Evolutionary conservation across 495 filamentous ascomycete genomes (phyloP), one percentile per base, ranked within the genome.

Genomic region (Recurvomyces mirabilis): DNA sequence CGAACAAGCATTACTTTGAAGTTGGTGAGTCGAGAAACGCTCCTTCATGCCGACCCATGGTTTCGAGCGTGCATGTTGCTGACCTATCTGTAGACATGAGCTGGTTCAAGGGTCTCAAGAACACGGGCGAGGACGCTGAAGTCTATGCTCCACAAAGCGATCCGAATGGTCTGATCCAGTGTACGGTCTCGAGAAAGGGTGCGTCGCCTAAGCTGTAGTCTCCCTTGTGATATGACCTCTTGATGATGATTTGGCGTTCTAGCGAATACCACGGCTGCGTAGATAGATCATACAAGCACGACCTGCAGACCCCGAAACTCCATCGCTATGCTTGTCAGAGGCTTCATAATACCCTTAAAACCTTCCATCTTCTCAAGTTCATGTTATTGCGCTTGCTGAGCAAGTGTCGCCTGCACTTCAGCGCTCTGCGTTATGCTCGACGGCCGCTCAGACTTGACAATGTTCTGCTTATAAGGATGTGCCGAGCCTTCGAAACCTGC

Each of bases 1-100:
- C 91, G 17, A 98, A 98, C 67, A 95, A 94, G 68, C 91, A 98
- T 63, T 98, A 94, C 67, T 98, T 95, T 59, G 91, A 95, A 64
- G 81, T 95, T 67, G 82, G 87, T 94, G 70, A 67, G 81, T 71
- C n/a, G n/a, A n/a, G n/a, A n/a, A n/a, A n/a, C n/a, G n/a, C n/a
- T n/a, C n/a, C n/a, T n/a, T n/a, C n/a, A n/a, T n/a, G n/a, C n/a
- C n/a, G n/a, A n/a, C 26, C 15, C 19, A 14, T 42, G 35, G 39
- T 15, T 32, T 14, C 23, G 10, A 22, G 24, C 47, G 45, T 38
- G 38, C 42, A 17, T 7, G 25, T 7, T 47, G 32, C 52, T 65
- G 60, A 58, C 33, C n/a, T 35, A 12, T 24, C 38, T 24, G 20
- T 61, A 91, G 87, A 94, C 59, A 65, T 98, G 55, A 85, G 79